Evolutionary conservation across 2,329 filamentous ascomycete genomes (phyloP).

Genomic region (Penicillium sp.): DNA sequence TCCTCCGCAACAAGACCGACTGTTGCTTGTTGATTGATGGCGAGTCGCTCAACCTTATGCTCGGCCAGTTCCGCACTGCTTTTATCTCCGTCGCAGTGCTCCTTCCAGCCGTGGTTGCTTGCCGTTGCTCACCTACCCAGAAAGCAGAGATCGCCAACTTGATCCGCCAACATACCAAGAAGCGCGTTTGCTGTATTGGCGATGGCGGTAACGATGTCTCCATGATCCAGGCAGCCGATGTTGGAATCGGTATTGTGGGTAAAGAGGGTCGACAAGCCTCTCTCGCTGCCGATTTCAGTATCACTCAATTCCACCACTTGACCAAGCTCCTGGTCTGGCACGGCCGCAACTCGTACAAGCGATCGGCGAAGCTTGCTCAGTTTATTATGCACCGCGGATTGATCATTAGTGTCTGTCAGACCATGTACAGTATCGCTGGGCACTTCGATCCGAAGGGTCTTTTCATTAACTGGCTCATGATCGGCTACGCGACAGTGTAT

Average conservation of each 20-base stretch:
- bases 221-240: slow-evolving; percentile 98
- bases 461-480: slow-evolving; percentile 95
- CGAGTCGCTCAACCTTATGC: slow-evolving; percentile 81
- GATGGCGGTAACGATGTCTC: slow-evolving; percentile 98
- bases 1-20: slow-evolving; percentile 80
- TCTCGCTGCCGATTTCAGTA: slow-evolving; percentile 93
- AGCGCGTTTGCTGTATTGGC: slow-evolving; percentile 95
- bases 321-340: slow-evolving; percentile 99
- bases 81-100: slow-evolving; percentile 89
- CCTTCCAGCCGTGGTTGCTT: slow-evolving; percentile 90
- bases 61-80: slow-evolving; percentile 78
- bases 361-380: slow-evolving; percentile 91
- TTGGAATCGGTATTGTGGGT: slow-evolving; percentile 95
- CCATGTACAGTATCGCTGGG: slow-evolving; percentile 93
- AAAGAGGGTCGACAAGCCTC: slow-evolving; percentile 96
- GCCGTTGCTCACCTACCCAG: slow-evolving; percentile 93
- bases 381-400: slow-evolving; percentile 98
- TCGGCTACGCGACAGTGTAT: slow-evolving; percentile 95
- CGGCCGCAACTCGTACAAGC: slow-evolving; percentile 95
- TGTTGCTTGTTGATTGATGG: slow-evolving; percentile 95
- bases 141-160: slow-evolving; percentile 92
- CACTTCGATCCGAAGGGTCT: slow-evolving; percentile 92
- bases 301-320: slow-evolving; percentile 91
- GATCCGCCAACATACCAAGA: slow-evolving; percentile 89
- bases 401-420: slow-evolving; percentile 94